Base-by-base conservation (phyloP, 257 asterid genomes). In the Fraxinus anomala region DNA sequence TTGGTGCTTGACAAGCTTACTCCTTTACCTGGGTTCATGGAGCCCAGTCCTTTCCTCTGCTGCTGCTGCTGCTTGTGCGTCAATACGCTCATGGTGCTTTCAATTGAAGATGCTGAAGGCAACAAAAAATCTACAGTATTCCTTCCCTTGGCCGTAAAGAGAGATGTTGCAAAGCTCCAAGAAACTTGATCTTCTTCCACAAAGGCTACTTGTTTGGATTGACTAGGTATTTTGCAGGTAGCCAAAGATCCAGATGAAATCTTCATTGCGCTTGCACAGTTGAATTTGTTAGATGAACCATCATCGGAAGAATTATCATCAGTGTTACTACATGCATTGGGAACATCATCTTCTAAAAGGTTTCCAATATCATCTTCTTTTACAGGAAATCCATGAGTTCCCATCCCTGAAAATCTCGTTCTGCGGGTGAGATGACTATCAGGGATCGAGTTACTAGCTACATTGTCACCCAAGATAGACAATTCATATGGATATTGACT, bases 101-200 rank as follows among this genome's bases (percentile, higher is more conserved):
- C 89, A 59, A 80, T 82, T 37, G 96, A 85, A 82, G 94, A 82
- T 40, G 85, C 77, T 59, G 87, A 82, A 79, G 85, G 87, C 1
- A 84, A 68, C 65, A 80, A 17, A 26, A 78, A 49, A 34, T 78
- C 26, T 11, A 49, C 40, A 23, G 82, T 70, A 49, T 85, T 82
- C 75, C 66, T 72, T 59, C 83, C 86, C 21, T 44, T 68, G 54
- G 73, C 75, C 61, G 30, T 42, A 30, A 76, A 73, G 30, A 77
- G 80, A 4, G 92, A 85, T 59, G 87, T 80, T 67, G 80, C 87
- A 56, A 85, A 77, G 85, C 83, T 81, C 86, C 73, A 54, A 63
- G 89, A 85, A 72, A 69, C 74, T 54, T 69, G 72, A 76, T 78
- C 81, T 33, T 80, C 90, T 76, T 77, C 87, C 54, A 63, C 76